Evolutionary conservation across 2,329 filamentous ascomycete genomes (phyloP), one percentile per base, ranked within the genome.

Genomic region (Colletotrichum paranaense): DNA sequence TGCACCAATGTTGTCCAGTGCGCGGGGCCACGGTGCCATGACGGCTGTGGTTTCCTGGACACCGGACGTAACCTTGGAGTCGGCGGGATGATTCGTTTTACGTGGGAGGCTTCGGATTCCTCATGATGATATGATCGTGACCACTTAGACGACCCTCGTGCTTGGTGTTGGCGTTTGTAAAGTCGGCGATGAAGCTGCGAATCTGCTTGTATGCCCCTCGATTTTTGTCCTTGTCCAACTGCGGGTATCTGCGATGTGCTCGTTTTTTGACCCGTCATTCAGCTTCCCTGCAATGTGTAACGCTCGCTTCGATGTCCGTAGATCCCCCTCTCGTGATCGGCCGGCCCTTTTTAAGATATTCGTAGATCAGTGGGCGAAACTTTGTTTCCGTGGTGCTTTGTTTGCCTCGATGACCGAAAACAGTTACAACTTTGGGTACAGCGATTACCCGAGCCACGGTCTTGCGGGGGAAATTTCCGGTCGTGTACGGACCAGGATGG

Each of bases 71-170:
- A 28, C 67, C 55, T 26, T 19, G 60, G 19, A 32, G 52, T 71
- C 66, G 38, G 65, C 46, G 46, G 46, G 22, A 57, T 9, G 30
- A 38, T 6, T 70, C 16, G 49, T 26, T 71, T 73, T 52, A 73
- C 67, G 71, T 73, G 60, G 67, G 67, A 62, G 71, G 71, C 71
- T 71, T 66, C 56, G 71, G 71, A 62, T 70, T 71, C 71, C 71
- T 66, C 71, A 73, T 73, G 67, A 22, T 72, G 69, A 68, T 59
- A n/a, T 53, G 22, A 58, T 57, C 49, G 24, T 65, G 62, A 30
- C 60, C 49, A 38, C 28, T 38, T n/a, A 8, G 30, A 7, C 65
- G 35, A 58, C 59, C 24, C 46, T 49, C 19, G 49, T 62, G n/a
- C 14, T 42, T 19, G 19, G 11, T 49, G 14, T 32, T 24, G 42